Base-by-base conservation (phyloP, 1,284 basidiomycete species). In the Singerocomus inundabilis region DNA sequence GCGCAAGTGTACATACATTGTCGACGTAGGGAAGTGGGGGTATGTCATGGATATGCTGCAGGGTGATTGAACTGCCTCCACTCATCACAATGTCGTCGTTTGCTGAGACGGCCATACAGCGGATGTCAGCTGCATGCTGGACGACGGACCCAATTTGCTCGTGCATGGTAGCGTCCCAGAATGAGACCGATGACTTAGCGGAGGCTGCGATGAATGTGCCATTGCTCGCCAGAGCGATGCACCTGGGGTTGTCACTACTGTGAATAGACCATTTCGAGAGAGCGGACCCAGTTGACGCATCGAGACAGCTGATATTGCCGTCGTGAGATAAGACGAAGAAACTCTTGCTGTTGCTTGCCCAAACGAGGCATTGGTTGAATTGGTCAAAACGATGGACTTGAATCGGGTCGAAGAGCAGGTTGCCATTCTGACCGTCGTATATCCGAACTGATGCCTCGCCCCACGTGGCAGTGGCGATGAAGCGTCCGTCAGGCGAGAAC, bases 141-240 rank as follows among this genome's bases (percentile, higher is more conserved):
- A 21, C 16, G 18, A 38, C 2, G 32, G 30, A 30, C 6, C 47
- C 34, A 16, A 48, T 48, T 21, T 48, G 44, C n/a, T n/a, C n/a
- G n/a, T n/a, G n/a, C n/a, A n/a, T n/a, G n/a, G n/a, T n/a, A n/a
- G 21, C 4, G 21, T 21, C 43, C 47, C 47, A 48, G 21, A 49
- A 28, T 11, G 44, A 49, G 34, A 46, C 36, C 6, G 29, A 37
- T 11, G 48, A 44, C 2, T 28, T 26, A 10, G 49, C n/a, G 16
- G 49, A 51, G 32, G 24, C 49, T 12, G 48, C 49, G 29, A 51
- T 52, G 25, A 51, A 51, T 26, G 37, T n/a, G 7, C 24, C 32
- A 3, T 35, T 51, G 32, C 10, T 34, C 10, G 37, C 28, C 4
- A 51, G 10, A 13, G 41, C 25, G 10, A 51, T 53, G 18, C 30